phyloP scores from a whole-genome alignment of 208 protist species.

The Crithidia brevicula region DNA sequence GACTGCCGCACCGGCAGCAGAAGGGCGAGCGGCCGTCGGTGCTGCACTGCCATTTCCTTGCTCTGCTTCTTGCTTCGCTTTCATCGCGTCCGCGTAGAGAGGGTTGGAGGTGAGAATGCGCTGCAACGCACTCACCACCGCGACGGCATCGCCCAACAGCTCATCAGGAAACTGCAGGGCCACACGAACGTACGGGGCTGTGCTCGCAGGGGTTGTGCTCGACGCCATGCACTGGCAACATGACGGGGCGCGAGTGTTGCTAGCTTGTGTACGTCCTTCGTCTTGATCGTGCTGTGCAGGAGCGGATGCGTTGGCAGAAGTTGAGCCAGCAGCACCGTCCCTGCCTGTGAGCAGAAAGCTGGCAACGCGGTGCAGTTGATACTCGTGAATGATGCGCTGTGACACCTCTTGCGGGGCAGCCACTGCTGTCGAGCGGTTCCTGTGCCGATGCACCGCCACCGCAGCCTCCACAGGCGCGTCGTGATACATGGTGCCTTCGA shows the following conservation, averaged over 20 bases:
- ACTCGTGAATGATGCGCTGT: constrained; percentile 17
- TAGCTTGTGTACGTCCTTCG: not conserved
- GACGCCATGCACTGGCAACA: not conserved
- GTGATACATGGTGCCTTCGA: constrained; percentile 89
- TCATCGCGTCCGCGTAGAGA: constrained; percentile 33
- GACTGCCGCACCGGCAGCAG: not conserved
- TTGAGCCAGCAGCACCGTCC: not conserved
- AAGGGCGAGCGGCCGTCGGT: not conserved
- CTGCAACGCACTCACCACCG: constrained; percentile 61
- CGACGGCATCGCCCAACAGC: constrained; percentile 70
- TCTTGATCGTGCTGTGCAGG: not conserved
- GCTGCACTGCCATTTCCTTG: not conserved
- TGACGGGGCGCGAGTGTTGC: not conserved
- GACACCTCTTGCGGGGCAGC: not conserved
- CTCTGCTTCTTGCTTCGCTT: not conserved
- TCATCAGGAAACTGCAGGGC: constrained; percentile 93
- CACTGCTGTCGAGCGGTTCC: constrained; percentile 1
- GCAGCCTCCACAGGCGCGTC: constrained; percentile 62
- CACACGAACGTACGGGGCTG: constrained; percentile 36
- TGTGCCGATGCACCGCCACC: constrained; percentile 47
- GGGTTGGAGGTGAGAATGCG: constrained; percentile 37
- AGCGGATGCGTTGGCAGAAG: too few relatives aligned
- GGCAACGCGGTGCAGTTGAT: constrained; percentile 35
- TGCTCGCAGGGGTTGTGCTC: not conserved
- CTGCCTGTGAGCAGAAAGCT: constrained; percentile 29